phyloP scores from a whole-genome alignment of 106 monocot species.

The Dioscorea alata region DNA sequence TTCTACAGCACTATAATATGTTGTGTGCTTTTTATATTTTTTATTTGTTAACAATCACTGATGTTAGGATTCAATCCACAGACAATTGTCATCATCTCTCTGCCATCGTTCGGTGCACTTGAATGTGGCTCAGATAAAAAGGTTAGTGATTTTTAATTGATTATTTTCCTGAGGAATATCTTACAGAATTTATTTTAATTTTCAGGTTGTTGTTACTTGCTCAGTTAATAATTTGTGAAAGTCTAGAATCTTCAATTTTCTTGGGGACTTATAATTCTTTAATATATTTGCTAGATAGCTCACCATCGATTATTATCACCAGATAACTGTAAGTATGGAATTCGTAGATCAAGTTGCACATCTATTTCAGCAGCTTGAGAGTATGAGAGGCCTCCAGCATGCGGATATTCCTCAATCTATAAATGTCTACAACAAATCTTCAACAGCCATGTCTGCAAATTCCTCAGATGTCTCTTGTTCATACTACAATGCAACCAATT shows the following conservation, averaged over 20 bases:
- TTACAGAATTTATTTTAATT: too few relatives aligned
- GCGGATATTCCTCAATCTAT: constrained; percentile 4
- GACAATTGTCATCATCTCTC: constrained; percentile 28
- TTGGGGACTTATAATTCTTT: neutral
- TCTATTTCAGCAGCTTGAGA: constrained; percentile 19
- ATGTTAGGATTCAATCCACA: neutral
- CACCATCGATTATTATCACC: neutral
- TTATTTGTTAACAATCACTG: neutral
- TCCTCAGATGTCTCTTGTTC: neutral
- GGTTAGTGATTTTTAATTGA: constrained; percentile 6
- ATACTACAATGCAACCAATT: constrained; percentile 6
- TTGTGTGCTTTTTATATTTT: too few relatives aligned
- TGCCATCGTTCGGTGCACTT: constrained; percentile 23
- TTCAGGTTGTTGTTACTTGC: neutral
- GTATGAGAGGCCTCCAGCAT: constrained; percentile 1
- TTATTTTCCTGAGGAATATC: too few relatives aligned
- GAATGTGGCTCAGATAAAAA: constrained; percentile 37
- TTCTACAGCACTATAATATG: too few relatives aligned
- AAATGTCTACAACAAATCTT: constrained; percentile 4
- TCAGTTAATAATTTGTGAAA: neutral
- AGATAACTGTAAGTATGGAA: constrained; percentile 55
- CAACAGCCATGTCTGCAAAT: constrained; percentile 9
- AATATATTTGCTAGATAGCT: neutral
- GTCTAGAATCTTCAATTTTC: neutral
- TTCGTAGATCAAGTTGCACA: constrained; percentile 43